A percentile compares a stretch with the other conserved stretches of the same genome.
Evolutionary conservation across 2,329 filamentous ascomycete species (phyloP).

Genomic region (Nemania diffusa): DNA sequence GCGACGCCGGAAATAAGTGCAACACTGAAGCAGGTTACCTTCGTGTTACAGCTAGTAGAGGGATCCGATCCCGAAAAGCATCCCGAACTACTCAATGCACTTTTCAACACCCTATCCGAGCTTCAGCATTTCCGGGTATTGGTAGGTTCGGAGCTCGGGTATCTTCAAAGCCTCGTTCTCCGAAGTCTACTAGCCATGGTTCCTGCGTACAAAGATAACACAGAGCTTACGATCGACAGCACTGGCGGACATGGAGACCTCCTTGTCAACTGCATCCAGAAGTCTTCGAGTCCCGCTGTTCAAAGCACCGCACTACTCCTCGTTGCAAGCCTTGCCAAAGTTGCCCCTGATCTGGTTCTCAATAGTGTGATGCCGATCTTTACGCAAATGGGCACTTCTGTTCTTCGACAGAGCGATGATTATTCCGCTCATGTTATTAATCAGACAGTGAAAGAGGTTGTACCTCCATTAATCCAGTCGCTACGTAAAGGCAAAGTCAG

Average conservation of each 20-base stretch:
- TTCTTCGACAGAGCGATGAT: conserved; percentile 92
- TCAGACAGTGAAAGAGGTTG: conserved; percentile 92
- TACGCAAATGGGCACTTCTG: conserved; percentile 94
- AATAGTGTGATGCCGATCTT: conserved; percentile 99
- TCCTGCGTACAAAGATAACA: conserved; percentile 74
- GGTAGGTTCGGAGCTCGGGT: conserved; percentile 86
- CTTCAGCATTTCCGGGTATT: conserved; percentile 85
- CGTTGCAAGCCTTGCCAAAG: conserved; percentile 85
- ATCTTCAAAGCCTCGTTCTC: conserved; percentile 86
- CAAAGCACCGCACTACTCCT: conserved; percentile 91
- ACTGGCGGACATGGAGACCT: conserved; percentile 87
- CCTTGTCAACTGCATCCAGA: conserved; percentile 92
- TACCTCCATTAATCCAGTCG: conserved; percentile 89
- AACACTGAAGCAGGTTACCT: conserved; percentile 79
- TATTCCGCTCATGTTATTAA: conserved; percentile 97
- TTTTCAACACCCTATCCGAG: conserved; percentile 88
- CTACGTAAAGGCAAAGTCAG: conserved; percentile 82
- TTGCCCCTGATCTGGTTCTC: conserved; percentile 88
- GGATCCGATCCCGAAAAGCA: conserved; percentile 79
- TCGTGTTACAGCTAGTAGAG: conserved; percentile 90
- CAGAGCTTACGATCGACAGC: conserved; percentile 74
- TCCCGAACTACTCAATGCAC: conserved; percentile 77
- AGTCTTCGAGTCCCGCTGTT: conserved; percentile 89
- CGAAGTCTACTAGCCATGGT: conserved; percentile 86
- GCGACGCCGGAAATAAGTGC: conserved; percentile 73